Percentiles rank a stretch among this genome's conserved stretches.
Evolutionary conservation across 2,329 filamentous ascomycete species (phyloP).

Genomic region (Epichloe hybrida): DNA sequence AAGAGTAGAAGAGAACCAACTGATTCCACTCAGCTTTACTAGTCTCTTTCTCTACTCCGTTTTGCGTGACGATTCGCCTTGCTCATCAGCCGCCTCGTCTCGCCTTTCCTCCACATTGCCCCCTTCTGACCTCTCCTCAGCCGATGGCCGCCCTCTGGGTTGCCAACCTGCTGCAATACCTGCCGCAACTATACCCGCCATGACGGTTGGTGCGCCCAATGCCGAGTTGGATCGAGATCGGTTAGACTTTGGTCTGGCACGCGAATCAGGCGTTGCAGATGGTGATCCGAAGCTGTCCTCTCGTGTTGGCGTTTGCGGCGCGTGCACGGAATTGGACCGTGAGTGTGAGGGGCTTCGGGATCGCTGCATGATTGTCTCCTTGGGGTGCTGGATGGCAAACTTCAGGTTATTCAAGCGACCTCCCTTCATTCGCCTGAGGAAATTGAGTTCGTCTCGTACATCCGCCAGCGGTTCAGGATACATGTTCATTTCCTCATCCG

Average conservation of each 20-base stretch:
- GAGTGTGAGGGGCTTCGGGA: constrained; percentile 51
- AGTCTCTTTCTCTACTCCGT: constrained; percentile 9
- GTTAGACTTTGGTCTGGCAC: constrained; percentile 53
- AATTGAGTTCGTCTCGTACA: constrained; percentile 67
- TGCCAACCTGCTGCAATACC: constrained; percentile 67
- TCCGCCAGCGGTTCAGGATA: constrained; percentile 63
- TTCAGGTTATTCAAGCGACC: constrained; percentile 70
- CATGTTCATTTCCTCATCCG: constrained; percentile 51
- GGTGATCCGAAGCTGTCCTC: constrained; percentile 37
- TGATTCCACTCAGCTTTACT: neutral
- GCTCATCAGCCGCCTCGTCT: constrained; percentile 3
- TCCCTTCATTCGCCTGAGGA: constrained; percentile 67
- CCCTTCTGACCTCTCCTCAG: constrained; percentile 12
- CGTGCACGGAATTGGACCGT: constrained; percentile 47
- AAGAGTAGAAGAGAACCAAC: neutral
- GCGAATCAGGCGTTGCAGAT: constrained; percentile 43
- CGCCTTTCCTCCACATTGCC: constrained; percentile 6
- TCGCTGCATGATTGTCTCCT: constrained; percentile 50
- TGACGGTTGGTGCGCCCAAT: constrained; percentile 60
- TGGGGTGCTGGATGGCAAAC: constrained; percentile 64
- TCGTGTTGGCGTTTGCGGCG: constrained; percentile 49
- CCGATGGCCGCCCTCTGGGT: constrained; percentile 41
- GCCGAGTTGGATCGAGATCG: constrained; percentile 56
- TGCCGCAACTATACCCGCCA: constrained; percentile 72
- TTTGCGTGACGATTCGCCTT: constrained; percentile 13